Evolutionary conservation across 495 filamentous ascomycete species (phyloP).

Genomic region (Penicillium steckii): DNA sequence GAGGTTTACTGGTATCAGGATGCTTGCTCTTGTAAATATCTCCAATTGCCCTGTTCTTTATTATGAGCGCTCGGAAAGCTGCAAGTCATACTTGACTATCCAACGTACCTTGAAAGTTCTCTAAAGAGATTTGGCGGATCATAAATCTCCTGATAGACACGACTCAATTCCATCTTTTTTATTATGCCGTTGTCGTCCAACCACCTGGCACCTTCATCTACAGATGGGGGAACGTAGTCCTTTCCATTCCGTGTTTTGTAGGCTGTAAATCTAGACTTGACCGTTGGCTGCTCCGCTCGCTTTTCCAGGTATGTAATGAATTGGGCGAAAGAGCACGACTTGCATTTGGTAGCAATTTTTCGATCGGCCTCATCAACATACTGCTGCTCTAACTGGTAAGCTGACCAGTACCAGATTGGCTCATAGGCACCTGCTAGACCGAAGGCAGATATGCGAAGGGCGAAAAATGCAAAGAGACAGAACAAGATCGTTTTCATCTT

Average conservation of each 20-base stretch:
- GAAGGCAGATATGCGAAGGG: slow-evolving; percentile 7
- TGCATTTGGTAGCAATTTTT: neutral
- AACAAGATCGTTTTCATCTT: slow-evolving; percentile 8
- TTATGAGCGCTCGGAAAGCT: neutral
- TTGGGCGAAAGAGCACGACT: neutral
- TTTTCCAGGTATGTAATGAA: neutral
- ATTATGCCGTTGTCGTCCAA: neutral
- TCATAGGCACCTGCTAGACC: slow-evolving; percentile 8
- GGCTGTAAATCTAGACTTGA: neutral
- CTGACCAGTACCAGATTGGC: slow-evolving; percentile 8
- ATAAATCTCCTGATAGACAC: neutral
- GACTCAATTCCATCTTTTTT: neutral
- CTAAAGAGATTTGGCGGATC: neutral
- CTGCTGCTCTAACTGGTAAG: slow-evolving; percentile 5
- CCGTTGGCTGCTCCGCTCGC: neutral
- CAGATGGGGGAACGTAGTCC: neutral
- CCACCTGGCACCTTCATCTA: neutral
- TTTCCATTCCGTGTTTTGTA: neutral
- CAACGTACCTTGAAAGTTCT: neutral
- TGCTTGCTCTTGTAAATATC: neutral
- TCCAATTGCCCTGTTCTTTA: neutral
- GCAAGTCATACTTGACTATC: neutral
- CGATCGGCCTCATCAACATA: slow-evolving; percentile 1
- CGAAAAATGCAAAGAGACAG: slow-evolving; percentile 8
- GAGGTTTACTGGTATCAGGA: neutral